These are phyloP conservation scores for Hypericum androsaemum DNA, from an alignment of 345 rosid genomes.

Conservation along the genomic window DNA sequence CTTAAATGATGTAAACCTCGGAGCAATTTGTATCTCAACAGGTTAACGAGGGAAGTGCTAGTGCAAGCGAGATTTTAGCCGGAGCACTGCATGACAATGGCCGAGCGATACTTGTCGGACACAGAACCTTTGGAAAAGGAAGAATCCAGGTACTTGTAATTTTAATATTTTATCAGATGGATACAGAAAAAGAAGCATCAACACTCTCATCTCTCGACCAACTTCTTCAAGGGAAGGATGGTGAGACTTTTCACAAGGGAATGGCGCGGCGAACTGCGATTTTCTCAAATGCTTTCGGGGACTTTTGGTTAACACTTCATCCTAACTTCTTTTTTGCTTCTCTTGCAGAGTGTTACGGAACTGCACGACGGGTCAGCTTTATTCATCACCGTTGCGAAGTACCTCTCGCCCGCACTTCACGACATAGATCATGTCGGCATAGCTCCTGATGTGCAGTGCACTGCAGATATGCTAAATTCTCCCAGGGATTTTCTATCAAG, in stretches of 20 bases:
- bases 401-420: conserved; percentile 74
- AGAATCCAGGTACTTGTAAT: conserved; percentile 57
- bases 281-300: background rate
- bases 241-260: too few species aligned
- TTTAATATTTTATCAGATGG: background rate
- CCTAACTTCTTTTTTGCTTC: background rate
- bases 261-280: too few species aligned
- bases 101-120: conserved; percentile 84
- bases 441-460: conserved; percentile 75
- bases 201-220: background rate
- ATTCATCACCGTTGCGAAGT: conserved; percentile 83
- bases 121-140: conserved; percentile 82
- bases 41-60: conserved; percentile 93
- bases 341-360: conserved; percentile 64
- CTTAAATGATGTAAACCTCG: background rate
- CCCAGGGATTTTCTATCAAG: conserved; percentile 36
- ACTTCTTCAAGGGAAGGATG: background rate
- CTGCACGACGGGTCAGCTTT: conserved; percentile 87
- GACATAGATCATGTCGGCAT: conserved; percentile 86
- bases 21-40: conserved; percentile 12
- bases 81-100: conserved; percentile 87
- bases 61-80: conserved; percentile 93
- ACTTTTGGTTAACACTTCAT: too few species aligned
- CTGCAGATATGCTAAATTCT: conserved; percentile 52
- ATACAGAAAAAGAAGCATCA: too few species aligned